phyloP scores from a whole-genome alignment of 192 early-diverging fungal genomes.

The Paraglomus occultum region DNA sequence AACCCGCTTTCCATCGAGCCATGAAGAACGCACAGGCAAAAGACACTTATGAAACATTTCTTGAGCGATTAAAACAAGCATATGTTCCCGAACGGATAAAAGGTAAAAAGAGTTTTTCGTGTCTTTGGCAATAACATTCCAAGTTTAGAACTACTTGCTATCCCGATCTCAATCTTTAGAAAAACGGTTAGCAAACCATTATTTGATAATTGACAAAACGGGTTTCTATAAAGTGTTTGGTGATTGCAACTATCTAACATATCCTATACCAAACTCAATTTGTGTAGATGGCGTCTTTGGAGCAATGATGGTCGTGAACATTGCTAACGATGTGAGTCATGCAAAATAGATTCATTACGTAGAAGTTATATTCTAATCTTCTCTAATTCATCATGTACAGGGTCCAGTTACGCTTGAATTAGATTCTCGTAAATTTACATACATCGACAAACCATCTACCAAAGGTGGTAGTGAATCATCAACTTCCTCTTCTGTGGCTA shows the following conservation, averaged over 20 bases:
- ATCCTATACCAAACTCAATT: neutral
- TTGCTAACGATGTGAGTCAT: slow-evolving; percentile 75
- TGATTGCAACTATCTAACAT: too few relatives aligned
- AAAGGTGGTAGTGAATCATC: too few relatives aligned
- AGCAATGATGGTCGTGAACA: slow-evolving; percentile 92
- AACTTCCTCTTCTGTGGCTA: too few relatives aligned
- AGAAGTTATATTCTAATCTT: neutral
- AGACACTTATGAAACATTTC: slow-evolving; percentile 73
- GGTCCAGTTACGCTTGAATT: slow-evolving; percentile 57
- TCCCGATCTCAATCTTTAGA: too few relatives aligned
- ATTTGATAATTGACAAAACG: too few relatives aligned
- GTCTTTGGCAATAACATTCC: neutral
- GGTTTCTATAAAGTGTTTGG: too few relatives aligned
- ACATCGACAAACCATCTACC: slow-evolving; percentile 29
- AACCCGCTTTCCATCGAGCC: slow-evolving; percentile 91
- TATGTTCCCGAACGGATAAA: slow-evolving; percentile 69
- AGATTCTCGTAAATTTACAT: slow-evolving; percentile 56
- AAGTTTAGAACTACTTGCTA: too few relatives aligned
- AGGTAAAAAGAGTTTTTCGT: slow-evolving; percentile 44
- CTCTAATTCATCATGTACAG: slow-evolving; percentile 9
- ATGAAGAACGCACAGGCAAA: slow-evolving; percentile 72
- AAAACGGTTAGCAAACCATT: too few relatives aligned
- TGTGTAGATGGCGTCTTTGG: slow-evolving; percentile 84
- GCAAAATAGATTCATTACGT: neutral
- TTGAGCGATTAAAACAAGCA: slow-evolving; percentile 60